Conservation (phyloP, 129 eudicot genomes). For the Centaurea solstitialis region DNA sequence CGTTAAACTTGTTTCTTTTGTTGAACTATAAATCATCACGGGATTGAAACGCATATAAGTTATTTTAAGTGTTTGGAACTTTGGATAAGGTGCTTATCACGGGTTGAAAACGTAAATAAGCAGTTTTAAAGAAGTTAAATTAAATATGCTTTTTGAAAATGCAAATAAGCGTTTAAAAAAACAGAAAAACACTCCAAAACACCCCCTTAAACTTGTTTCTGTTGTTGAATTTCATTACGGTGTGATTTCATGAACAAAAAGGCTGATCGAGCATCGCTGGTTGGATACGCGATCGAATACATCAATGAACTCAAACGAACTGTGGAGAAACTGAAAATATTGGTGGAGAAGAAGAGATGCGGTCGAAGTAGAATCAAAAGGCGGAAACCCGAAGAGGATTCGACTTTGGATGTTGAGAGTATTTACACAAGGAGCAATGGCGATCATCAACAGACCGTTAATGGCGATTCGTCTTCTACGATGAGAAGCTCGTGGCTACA, state of each 20-base stretch:
- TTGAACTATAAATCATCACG: no score
- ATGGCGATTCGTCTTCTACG: slow-evolving; percentile 47
- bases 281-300: slow-evolving; percentile 80
- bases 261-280: slow-evolving; percentile 85
- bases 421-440: slow-evolving; percentile 29
- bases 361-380: slow-evolving; percentile 64
- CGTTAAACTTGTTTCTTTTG: no score
- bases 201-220: not conserved
- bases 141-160: no score
- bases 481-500: slow-evolving; percentile 92
- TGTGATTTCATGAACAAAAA: slow-evolving; percentile 23
- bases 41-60: no score
- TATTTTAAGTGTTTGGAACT: no score
- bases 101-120: no score
- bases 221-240: not conserved
- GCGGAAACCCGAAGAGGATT: slow-evolving; percentile 58
- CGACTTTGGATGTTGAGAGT: slow-evolving; percentile 43
- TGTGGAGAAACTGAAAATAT: slow-evolving; percentile 66
- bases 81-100: no score
- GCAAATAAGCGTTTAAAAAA: no score
- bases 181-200: no score
- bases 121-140: no score
- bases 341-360: slow-evolving; percentile 82
- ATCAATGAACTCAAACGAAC: slow-evolving; percentile 82
- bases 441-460: slow-evolving; percentile 41